phyloP scores from a whole-genome alignment of 2,329 filamentous ascomycete genomes.

The Aspergillus fructus region DNA sequence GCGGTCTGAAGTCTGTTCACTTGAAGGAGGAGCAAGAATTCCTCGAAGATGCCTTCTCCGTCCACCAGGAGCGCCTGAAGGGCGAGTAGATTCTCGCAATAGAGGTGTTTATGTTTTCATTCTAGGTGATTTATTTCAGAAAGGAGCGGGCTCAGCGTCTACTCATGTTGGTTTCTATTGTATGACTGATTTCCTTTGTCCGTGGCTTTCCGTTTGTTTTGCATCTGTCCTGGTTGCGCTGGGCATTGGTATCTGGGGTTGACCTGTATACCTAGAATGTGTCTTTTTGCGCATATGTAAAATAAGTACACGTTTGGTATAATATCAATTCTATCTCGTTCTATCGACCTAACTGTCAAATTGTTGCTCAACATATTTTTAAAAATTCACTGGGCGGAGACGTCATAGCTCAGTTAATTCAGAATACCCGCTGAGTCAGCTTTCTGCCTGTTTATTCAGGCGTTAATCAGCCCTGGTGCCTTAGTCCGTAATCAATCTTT shows the following conservation, averaged over 20 bases:
- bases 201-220: slow-evolving; percentile 12
- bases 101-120: slow-evolving; percentile 19
- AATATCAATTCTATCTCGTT: slow-evolving; percentile 12
- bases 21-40: slow-evolving; percentile 90
- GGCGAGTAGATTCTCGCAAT: slow-evolving; percentile 51
- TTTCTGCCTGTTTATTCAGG: slow-evolving; percentile 11
- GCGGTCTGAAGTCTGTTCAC: slow-evolving; percentile 84
- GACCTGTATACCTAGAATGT: slow-evolving; percentile 29
- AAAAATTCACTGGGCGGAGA: slow-evolving; percentile 4
- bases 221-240: slow-evolving; percentile 21
- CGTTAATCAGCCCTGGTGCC: slow-evolving; percentile 10
- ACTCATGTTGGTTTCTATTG: slow-evolving; percentile 26
- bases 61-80: slow-evolving; percentile 66
- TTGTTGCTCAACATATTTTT: not conserved
- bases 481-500: slow-evolving; percentile 11
- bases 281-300: slow-evolving; percentile 23
- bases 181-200: slow-evolving; percentile 28
- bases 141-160: slow-evolving; percentile 28
- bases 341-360: not conserved
- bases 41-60: slow-evolving; percentile 62
- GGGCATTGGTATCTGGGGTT: slow-evolving; percentile 20
- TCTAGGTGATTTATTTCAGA: slow-evolving; percentile 25
- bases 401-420: slow-evolving; percentile 3
- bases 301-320: slow-evolving; percentile 22
- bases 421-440: slow-evolving; percentile 11